Evolutionary conservation across 805 yeast genomes (phyloP).

Genomic region (Zygoascus tannicola): DNA sequence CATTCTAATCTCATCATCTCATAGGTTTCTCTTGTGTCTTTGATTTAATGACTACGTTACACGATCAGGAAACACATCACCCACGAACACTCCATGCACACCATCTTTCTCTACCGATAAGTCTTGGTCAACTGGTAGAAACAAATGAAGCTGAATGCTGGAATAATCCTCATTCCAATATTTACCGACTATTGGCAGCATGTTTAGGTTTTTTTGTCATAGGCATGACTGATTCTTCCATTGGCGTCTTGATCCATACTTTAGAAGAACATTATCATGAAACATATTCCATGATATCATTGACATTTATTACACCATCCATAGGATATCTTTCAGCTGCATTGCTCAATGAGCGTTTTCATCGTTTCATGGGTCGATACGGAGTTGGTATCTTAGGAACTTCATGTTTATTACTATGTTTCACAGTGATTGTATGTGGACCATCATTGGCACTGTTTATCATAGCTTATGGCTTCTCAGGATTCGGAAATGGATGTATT

Average conservation of each 20-base stretch:
- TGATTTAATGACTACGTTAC: too few species aligned
- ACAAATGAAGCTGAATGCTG: too few species aligned
- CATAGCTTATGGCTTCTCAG: conserved; percentile 33
- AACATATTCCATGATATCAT: conserved; percentile 39
- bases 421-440: conserved; percentile 29
- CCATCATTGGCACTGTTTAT: conserved; percentile 38
- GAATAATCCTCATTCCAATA: conserved; percentile 12
- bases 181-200: conserved; percentile 9
- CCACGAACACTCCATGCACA: too few species aligned
- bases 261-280: conserved; percentile 39
- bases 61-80: too few species aligned
- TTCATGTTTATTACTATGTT: conserved; percentile 31
- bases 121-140: too few species aligned
- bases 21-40: too few species aligned
- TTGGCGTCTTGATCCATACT: conserved; percentile 50
- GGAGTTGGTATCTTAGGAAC: conserved; percentile 36
- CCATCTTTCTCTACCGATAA: too few species aligned
- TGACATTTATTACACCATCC: conserved; percentile 43
- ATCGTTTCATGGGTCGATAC: conserved; percentile 37
- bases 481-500: conserved; percentile 46
- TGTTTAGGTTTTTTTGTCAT: conserved; percentile 32
- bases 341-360: conserved; percentile 36
- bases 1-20: too few species aligned
- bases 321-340: conserved; percentile 50
- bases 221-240: conserved; percentile 52